Evolutionary conservation across 108 stramenopile genomes (phyloP), one percentile per base, ranked within the genome.

Genomic region (Aurantiochytrium sp.): DNA sequence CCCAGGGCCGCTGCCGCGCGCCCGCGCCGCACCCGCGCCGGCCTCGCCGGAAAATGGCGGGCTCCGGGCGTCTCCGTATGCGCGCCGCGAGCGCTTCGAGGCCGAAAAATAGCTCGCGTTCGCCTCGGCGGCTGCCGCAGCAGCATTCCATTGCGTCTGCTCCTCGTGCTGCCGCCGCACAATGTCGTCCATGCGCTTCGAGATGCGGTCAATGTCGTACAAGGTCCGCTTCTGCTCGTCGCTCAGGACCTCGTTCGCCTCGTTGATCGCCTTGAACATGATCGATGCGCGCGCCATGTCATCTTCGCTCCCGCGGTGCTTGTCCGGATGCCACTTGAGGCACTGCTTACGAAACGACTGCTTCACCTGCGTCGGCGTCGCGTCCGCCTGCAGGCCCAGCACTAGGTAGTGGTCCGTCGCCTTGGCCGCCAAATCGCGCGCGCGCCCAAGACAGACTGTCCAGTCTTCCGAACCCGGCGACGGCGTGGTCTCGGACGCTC

Each of bases 121-220:
- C 8, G 86, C 86, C 52, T 55, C 19, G 15, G 54, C 10, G 8
- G 52, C 21, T 3, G 54, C 19, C 41, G 54, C 10, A 17, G 52
- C 21, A 4, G 54, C 21, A 32, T 86, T 55, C 86, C 52, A 32
- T n/a, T 19, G n/a, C 39, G 31, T 17, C 19, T 86, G 54, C 4
- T 86, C 86, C 24, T 54, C 86, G 55, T 31, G 15, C 41, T 55
- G n/a, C 4, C 55, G 36, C 4, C 55, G 55, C 4, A 55, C 86
- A n/a, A 87, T 37, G 41, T 87, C 86, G n/a, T 81, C 73, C 73
- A 81, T 81, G 19, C 73, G 73, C 45, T 81, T 81, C 12, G 73
- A 81, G 45, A 87, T 36, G 55, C 86, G 55, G 41, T 59, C 55
- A 34, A 55, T 31, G 37, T 87, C 55, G 24, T 87, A 87, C 55